A percentile compares a stretch with the other conserved stretches of the same genome.
Conservation (phyloP, 495 filamentous ascomycete genomes). For the Aspergillus olivimuriae region DNA sequence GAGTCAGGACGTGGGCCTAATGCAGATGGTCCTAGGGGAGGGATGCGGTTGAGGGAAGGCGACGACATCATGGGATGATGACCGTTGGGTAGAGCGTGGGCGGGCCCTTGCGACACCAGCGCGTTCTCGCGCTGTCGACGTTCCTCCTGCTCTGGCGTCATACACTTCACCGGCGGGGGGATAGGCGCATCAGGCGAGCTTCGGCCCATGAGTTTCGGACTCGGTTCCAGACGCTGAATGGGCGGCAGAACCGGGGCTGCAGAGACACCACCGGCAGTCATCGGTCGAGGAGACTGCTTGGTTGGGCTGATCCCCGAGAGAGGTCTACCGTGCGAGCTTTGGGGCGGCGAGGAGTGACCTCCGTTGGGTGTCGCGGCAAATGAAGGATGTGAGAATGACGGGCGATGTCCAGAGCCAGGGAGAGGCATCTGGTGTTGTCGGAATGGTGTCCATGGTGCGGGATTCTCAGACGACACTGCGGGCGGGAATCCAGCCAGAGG, state of each 20-base stretch:
- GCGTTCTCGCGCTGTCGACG: slow-evolving; percentile 38
- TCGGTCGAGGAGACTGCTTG: slow-evolving; percentile 57
- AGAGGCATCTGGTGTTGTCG: slow-evolving; percentile 30
- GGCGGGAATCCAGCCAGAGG: slow-evolving; percentile 40
- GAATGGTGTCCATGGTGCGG: slow-evolving; percentile 30
- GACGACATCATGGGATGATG: slow-evolving; percentile 28
- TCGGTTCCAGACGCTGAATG: slow-evolving; percentile 43
- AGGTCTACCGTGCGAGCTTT: slow-evolving; percentile 47
- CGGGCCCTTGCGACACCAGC: slow-evolving; percentile 20
- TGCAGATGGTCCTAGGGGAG: slow-evolving; percentile 27
- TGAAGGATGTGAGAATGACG: slow-evolving; percentile 25
- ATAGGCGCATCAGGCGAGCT: slow-evolving; percentile 43
- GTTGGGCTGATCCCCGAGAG: slow-evolving; percentile 67
- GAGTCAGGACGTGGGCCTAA: slow-evolving; percentile 21
- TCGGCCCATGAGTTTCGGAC: slow-evolving; percentile 43
- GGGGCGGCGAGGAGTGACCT: slow-evolving; percentile 38
- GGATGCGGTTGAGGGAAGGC: slow-evolving; percentile 34
- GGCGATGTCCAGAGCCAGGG: slow-evolving; percentile 21
- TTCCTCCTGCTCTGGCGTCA: slow-evolving; percentile 44
- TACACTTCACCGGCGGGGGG: slow-evolving; percentile 39
- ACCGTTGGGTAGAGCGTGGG: slow-evolving; percentile 16
- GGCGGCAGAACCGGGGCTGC: slow-evolving; percentile 44
- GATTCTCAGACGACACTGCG: slow-evolving; percentile 21
- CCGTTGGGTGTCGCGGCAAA: slow-evolving; percentile 26
- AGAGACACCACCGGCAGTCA: slow-evolving; percentile 39